Percentiles rank a stretch among this genome's conserved stretches.
These are phyloP conservation scores for Rhizopus microsporus DNA, from an alignment of 371 early-diverging fungal species.

Conservation along the genomic window DNA sequence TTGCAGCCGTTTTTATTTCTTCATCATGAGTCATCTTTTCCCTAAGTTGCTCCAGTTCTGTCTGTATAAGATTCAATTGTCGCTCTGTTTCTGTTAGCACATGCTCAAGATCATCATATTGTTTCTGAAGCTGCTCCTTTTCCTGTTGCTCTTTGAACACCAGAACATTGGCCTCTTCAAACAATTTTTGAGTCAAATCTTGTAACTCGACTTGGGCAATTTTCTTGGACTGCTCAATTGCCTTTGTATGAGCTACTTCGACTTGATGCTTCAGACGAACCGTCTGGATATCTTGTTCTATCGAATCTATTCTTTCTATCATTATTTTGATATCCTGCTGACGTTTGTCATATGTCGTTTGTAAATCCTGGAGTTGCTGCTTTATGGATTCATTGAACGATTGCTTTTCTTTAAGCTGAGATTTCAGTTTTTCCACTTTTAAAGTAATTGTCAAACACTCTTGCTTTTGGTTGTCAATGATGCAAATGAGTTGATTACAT, in stretches of 20 bases:
- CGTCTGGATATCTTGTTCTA: slow-evolving; percentile 75
- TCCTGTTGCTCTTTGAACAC: slow-evolving; percentile 74
- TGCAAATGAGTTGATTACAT: no score
- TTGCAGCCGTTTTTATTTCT: no score
- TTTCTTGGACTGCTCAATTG: slow-evolving; percentile 66
- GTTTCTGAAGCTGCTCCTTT: slow-evolving; percentile 51
- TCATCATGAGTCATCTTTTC: slow-evolving; percentile 19
- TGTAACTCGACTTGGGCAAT: slow-evolving; percentile 74
- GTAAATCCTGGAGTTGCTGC: not conserved
- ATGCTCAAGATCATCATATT: slow-evolving; percentile 58
- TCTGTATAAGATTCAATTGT: slow-evolving; percentile 11
- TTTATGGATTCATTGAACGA: not conserved
- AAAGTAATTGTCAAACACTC: no score
- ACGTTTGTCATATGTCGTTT: not conserved
- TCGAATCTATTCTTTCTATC: slow-evolving; percentile 61
- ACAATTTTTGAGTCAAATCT: slow-evolving; percentile 71
- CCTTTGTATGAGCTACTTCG: slow-evolving; percentile 59
- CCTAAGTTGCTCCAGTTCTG: slow-evolving; percentile 25
- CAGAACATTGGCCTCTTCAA: slow-evolving; percentile 89
- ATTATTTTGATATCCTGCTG: not conserved
- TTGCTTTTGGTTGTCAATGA: no score
- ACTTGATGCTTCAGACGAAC: slow-evolving; percentile 86
- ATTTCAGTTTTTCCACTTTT: not conserved
- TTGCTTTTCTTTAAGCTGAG: slow-evolving; percentile 2
- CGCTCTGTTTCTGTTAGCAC: slow-evolving; percentile 49